These are phyloP conservation scores for Didymella keratinophila DNA, from an alignment of 2,329 filamentous ascomycete genomes.

Conservation along the genomic window DNA sequence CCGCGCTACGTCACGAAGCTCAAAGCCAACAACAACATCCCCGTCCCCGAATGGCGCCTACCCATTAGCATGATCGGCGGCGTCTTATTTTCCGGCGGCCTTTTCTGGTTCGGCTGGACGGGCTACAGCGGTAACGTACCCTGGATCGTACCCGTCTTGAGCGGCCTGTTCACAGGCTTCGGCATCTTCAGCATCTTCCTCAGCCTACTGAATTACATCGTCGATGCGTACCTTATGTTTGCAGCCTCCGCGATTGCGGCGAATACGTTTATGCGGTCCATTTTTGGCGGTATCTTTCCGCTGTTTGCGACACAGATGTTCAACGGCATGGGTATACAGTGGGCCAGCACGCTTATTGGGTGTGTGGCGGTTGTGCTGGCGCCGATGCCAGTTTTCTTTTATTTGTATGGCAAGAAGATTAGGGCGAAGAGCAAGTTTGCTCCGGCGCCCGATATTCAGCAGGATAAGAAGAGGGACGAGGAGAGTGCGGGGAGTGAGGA, in stretches of 20 bases:
- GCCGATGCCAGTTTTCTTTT: conserved; percentile 56
- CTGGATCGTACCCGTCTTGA: conserved; percentile 52
- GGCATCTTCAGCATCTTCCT: conserved; percentile 67
- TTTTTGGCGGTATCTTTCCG: conserved; percentile 61
- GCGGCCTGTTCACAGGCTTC: conserved; percentile 64
- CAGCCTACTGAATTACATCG: conserved; percentile 65
- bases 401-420: conserved; percentile 55
- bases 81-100: conserved; percentile 49
- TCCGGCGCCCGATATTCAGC: conserved; percentile 51
- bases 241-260: conserved; percentile 64
- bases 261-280: conserved; percentile 62
- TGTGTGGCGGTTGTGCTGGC: conserved; percentile 53
- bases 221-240: conserved; percentile 66
- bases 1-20: conserved; percentile 66
- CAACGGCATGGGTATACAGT: conserved; percentile 60
- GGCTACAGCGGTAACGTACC: conserved; percentile 54
- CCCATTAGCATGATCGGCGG: conserved; percentile 63
- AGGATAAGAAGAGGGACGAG: conserved; percentile 47
- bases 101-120: conserved; percentile 47
- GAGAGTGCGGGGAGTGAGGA: conserved; percentile 30
- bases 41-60: conserved; percentile 65
- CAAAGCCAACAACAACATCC: conserved; percentile 58
- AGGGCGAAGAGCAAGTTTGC: conserved; percentile 54
- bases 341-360: conserved; percentile 56
- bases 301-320: conserved; percentile 66